phyloP scores from a whole-genome alignment of 371 early-diverging fungal genomes.

The Gilbertella persicaria region DNA sequence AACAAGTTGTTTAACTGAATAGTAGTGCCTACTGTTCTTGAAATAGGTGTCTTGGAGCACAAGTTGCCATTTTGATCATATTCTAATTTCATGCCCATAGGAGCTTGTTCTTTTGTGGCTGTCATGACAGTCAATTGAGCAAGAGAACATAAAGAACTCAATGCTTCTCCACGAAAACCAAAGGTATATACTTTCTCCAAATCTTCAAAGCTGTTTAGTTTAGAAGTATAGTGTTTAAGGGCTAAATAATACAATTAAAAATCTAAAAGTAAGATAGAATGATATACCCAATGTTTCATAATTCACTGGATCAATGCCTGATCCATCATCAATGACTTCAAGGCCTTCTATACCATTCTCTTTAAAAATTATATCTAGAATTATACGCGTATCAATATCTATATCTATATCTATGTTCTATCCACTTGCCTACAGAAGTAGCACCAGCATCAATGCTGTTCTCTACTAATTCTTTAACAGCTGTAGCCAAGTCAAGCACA shows the following conservation, averaged over 20 bases:
- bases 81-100: conserved; percentile 70
- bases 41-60: conserved; percentile 41
- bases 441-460: conserved; percentile 96
- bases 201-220: conserved; percentile 71
- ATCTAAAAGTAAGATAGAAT: conserved; percentile 1
- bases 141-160: conserved; percentile 78
- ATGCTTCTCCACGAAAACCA: conserved; percentile 89
- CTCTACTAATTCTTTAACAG: conserved; percentile 96
- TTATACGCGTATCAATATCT: background rate
- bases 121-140: conserved; percentile 64
- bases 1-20: conserved; percentile 80
- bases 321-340: conserved; percentile 87
- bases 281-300: conserved; percentile 64
- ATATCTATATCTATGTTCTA: background rate
- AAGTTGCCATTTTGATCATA: conserved; percentile 65
- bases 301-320: conserved; percentile 70
- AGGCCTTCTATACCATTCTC: conserved; percentile 78
- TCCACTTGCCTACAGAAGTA: conserved; percentile 68
- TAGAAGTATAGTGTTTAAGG: conserved; percentile 81
- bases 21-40: conserved; percentile 73
- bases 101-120: conserved; percentile 62
- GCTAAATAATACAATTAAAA: conserved; percentile 31
- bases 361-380: conserved; percentile 75
- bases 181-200: conserved; percentile 67
- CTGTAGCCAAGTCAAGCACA: conserved; percentile 82